Evolutionary conservation across 2,329 filamentous ascomycete species (phyloP).

Genomic region (Trichophaea hybrida): DNA sequence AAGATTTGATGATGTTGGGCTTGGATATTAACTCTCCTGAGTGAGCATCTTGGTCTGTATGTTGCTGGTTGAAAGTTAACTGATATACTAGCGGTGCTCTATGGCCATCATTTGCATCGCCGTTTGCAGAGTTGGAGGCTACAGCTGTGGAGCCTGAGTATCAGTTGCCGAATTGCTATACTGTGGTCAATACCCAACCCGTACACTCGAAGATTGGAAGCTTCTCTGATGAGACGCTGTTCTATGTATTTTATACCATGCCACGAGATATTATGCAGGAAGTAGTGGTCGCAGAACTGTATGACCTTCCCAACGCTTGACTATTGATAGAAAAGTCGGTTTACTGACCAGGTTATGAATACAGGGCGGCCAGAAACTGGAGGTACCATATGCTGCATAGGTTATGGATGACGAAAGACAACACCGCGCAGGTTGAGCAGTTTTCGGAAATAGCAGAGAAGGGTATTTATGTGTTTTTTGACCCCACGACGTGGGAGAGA

Average conservation of each 20-base stretch:
- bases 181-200: slow-evolving; percentile 50
- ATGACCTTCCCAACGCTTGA: slow-evolving; percentile 14
- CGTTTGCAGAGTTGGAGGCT: slow-evolving; percentile 45
- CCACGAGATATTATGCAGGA: slow-evolving; percentile 52
- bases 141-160: slow-evolving; percentile 50
- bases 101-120: slow-evolving; percentile 48
- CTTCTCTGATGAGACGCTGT: slow-evolving; percentile 50
- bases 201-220: slow-evolving; percentile 44
- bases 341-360: not conserved
- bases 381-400: slow-evolving; percentile 41
- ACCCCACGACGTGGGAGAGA: slow-evolving; percentile 39
- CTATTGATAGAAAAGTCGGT: not conserved
- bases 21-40: slow-evolving; percentile 49
- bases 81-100: slow-evolving; percentile 36
- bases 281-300: slow-evolving; percentile 48
- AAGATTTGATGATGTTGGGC: slow-evolving; percentile 49
- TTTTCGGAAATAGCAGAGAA: slow-evolving; percentile 37
- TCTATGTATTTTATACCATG: slow-evolving; percentile 56
- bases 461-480: slow-evolving; percentile 42
- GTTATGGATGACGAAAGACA: slow-evolving; percentile 43
- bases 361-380: slow-evolving; percentile 31
- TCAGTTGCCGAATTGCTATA: slow-evolving; percentile 48
- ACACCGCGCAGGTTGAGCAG: slow-evolving; percentile 33
- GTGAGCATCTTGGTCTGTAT: slow-evolving; percentile 29
- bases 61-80: slow-evolving; percentile 6